phyloP scores from a whole-genome alignment of 805 yeast genomes.

The Cyberlindnera mrakii region DNA sequence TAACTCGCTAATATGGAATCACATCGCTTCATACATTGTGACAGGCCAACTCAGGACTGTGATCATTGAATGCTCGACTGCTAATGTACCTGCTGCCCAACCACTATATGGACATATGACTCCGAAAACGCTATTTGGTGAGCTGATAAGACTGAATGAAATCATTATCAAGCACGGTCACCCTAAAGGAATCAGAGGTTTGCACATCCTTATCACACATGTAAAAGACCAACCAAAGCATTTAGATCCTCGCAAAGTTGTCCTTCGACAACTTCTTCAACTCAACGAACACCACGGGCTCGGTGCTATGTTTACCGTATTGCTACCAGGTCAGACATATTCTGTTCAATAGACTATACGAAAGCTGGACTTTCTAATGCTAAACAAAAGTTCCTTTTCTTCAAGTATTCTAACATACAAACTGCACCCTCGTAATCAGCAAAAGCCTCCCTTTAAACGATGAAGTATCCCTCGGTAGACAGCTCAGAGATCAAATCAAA shows the following conservation, averaged over 20 bases:
- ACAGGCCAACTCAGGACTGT: conserved; percentile 42
- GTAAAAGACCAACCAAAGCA: conserved; percentile 37
- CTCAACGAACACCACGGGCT: conserved; percentile 37
- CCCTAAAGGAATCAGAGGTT: conserved; percentile 11
- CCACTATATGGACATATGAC: conserved; percentile 77
- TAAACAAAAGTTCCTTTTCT: neutral
- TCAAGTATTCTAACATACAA: no score
- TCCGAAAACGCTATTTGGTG: conserved; percentile 56
- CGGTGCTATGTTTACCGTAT: conserved; percentile 43
- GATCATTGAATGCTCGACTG: conserved; percentile 73
- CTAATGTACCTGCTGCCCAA: conserved; percentile 36
- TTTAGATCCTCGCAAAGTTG: conserved; percentile 52
- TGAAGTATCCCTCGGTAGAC: conserved; percentile 51
- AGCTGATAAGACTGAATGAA: conserved; percentile 29
- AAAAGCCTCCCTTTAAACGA: conserved; percentile 30
- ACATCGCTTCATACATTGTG: conserved; percentile 41
- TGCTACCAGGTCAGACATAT: conserved; percentile 50
- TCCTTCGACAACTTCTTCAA: conserved; percentile 42
- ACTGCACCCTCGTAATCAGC: no score
- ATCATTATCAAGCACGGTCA: neutral
- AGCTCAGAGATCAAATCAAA: conserved; percentile 59
- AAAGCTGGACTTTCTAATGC: neutral
- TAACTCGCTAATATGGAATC: conserved; percentile 47
- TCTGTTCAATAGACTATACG: neutral
- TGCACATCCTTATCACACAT: conserved; percentile 30